Evolutionary conservation across 2,329 filamentous ascomycete species (phyloP).

Genomic region (Alternaria longipes): DNA sequence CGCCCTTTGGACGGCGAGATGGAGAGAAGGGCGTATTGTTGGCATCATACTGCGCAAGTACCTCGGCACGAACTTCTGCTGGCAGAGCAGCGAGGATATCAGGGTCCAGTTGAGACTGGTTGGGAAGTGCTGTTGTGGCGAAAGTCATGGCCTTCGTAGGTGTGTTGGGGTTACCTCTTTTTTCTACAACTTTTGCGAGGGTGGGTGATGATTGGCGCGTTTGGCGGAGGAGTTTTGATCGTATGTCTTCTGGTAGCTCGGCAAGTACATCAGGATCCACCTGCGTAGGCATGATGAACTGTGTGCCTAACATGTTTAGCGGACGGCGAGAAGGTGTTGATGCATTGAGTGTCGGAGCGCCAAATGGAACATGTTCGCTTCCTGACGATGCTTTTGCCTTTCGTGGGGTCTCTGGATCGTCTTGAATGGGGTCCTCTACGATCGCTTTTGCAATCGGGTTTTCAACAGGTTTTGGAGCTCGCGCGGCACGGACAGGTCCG

Average conservation of each 20-base stretch:
- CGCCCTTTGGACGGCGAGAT: conserved; percentile 49
- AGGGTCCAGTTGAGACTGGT: conserved; percentile 81
- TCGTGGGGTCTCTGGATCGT: conserved; percentile 55
- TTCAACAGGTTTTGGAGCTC: conserved; percentile 28
- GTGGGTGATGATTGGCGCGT: conserved; percentile 41
- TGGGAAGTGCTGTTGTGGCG: conserved; percentile 58
- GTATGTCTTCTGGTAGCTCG: conserved; percentile 84
- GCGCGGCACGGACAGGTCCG: conserved; percentile 35
- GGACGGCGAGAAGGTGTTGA: conserved; percentile 68
- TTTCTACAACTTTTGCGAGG: conserved; percentile 21
- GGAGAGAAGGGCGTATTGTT: conserved; percentile 36
- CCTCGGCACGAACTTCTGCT: conserved; percentile 83
- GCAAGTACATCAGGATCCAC: conserved; percentile 82
- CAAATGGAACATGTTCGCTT: conserved; percentile 50
- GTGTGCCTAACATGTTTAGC: conserved; percentile 83
- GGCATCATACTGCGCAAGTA: conserved; percentile 74
- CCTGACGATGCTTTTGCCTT: conserved; percentile 37
- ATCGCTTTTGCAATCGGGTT: conserved; percentile 18
- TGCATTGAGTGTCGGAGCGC: conserved; percentile 48
- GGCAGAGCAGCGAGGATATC: conserved; percentile 86
- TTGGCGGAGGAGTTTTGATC: conserved; percentile 70
- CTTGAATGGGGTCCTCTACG: conserved; percentile 57
- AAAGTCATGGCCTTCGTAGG: conserved; percentile 35
- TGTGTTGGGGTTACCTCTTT: conserved; percentile 13
- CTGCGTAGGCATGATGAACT: conserved; percentile 89